These are phyloP conservation scores for Gaeumannomyces sp. DNA, from an alignment of 2,329 filamentous ascomycete species.

Conservation along the genomic window DNA sequence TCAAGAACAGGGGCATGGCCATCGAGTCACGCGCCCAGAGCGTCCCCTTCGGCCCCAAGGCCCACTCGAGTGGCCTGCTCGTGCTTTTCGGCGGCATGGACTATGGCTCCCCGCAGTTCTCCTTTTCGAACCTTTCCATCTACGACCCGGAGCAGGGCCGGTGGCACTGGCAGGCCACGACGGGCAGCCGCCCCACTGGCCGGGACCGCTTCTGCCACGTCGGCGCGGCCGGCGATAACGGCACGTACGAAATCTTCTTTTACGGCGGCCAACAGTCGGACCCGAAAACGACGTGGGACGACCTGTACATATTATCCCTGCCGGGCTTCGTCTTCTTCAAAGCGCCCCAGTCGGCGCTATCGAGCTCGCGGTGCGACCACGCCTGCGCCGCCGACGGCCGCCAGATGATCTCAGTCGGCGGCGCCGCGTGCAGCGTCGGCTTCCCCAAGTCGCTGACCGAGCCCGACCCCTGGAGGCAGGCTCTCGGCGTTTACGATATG, in stretches of 20 bases:
- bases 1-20: constrained; percentile 22
- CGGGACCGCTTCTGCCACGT: constrained; percentile 28
- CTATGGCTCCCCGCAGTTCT: constrained; percentile 17
- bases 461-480: constrained; percentile 29
- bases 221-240: constrained; percentile 25
- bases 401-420: constrained; percentile 35
- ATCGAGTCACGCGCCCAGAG: constrained; percentile 24
- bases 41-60: constrained; percentile 26
- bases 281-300: constrained; percentile 18
- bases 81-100: constrained; percentile 27
- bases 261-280: constrained; percentile 27
- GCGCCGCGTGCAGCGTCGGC: constrained; percentile 22
- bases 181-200: constrained; percentile 21
- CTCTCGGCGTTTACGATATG: constrained; percentile 35
- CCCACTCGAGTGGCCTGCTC: constrained; percentile 20
- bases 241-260: constrained; percentile 32
- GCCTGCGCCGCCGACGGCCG: constrained; percentile 26
- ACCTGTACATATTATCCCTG: constrained; percentile 31
- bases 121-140: constrained; percentile 25
- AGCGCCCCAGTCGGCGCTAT: constrained; percentile 17
- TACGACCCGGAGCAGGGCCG: constrained; percentile 24
- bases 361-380: constrained; percentile 23
- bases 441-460: constrained; percentile 20
- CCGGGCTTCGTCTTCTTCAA: constrained; percentile 33
- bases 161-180: constrained; percentile 29